Evolutionary conservation across 257 asterid genomes (phyloP).

Genomic region (Nicotiana benthamiana): DNA sequence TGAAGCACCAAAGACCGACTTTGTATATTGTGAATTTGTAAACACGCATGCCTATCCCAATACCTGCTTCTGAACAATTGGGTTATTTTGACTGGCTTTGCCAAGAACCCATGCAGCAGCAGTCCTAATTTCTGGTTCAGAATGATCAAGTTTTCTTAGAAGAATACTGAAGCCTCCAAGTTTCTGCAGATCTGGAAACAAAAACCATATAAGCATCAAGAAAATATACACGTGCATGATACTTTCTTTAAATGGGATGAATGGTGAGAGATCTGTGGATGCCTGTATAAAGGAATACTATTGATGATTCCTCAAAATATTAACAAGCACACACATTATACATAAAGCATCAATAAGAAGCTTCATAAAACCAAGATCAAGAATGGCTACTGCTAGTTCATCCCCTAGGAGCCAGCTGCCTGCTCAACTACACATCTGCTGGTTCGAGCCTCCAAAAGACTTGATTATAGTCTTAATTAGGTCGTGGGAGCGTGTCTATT

Average conservation of each 20-base stretch:
- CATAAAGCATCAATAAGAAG: neutral
- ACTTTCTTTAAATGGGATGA: neutral
- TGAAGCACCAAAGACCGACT: neutral
- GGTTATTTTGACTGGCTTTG: conserved; percentile 87
- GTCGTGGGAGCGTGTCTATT: neutral
- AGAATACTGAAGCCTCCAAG: conserved; percentile 63
- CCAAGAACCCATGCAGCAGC: conserved; percentile 76
- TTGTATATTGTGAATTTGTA: neutral
- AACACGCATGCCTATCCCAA: neutral
- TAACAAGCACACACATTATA: neutral
- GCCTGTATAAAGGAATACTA: neutral
- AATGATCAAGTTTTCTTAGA: conserved; percentile 40
- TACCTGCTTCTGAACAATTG: conserved; percentile 74
- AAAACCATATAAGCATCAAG: neutral
- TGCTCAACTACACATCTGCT: neutral
- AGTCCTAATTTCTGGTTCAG: conserved; percentile 50
- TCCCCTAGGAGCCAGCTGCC: neutral
- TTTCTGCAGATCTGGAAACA: conserved; percentile 54
- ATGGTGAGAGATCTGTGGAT: neutral
- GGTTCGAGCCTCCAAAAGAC: neutral
- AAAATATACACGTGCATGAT: neutral
- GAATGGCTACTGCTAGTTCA: neutral
- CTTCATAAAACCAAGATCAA: neutral
- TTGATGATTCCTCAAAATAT: neutral
- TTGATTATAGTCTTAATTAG: neutral